A percentile compares a stretch with the other conserved stretches of the same genome.
Evolutionary conservation across 306 rosid genomes (phyloP).

Genomic region (Cucurbita ficifolia): DNA sequence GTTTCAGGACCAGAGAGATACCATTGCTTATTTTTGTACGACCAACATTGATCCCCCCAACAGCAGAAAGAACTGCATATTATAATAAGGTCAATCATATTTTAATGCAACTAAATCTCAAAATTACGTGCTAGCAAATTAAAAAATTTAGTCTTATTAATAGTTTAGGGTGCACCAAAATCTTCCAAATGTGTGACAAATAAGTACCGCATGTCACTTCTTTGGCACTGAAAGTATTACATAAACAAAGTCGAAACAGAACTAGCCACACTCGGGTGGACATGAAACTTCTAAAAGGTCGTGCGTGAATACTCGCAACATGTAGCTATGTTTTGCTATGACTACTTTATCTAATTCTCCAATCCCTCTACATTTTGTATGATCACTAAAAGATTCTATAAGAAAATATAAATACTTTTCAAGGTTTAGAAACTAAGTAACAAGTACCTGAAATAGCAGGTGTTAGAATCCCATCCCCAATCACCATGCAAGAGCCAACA

Average conservation of each 20-base stretch:
- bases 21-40: conserved; percentile 43
- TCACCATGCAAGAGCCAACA: conserved; percentile 95
- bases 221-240: neutral
- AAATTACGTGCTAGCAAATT: neutral
- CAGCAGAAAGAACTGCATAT: conserved; percentile 71
- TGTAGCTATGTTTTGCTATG: neutral
- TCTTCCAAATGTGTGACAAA: neutral
- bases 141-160: neutral
- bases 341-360: neutral
- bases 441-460: conserved; percentile 87
- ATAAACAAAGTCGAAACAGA: neutral
- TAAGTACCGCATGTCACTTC: neutral
- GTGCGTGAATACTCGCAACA: neutral
- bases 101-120: neutral
- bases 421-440: neutral
- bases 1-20: conserved; percentile 18
- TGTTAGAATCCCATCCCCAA: conserved; percentile 96
- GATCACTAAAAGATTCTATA: neutral
- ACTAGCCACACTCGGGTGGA: neutral
- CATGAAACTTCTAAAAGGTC: neutral
- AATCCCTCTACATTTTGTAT: neutral
- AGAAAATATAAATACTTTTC: neutral
- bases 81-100: neutral
- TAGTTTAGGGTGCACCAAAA: neutral
- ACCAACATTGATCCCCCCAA: conserved; percentile 84